Conservation (phyloP, 352 stramenopile species). For the Phytophthora pistaciae region DNA sequence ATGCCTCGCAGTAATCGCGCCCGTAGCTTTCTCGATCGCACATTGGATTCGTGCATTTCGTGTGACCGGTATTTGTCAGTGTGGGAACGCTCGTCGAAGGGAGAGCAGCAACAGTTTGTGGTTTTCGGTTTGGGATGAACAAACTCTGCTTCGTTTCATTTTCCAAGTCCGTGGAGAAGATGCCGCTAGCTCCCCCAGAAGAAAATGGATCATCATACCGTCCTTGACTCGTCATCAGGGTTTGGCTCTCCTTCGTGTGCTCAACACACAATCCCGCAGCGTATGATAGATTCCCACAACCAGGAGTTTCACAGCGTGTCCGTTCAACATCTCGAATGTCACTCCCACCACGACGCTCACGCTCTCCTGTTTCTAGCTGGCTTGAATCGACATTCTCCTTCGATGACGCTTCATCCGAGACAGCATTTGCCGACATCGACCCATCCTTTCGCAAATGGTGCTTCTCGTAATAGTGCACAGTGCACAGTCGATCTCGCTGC, state of each 20-base stretch:
- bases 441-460: constrained; percentile 54
- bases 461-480: constrained; percentile 84
- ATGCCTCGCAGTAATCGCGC: constrained; percentile 67
- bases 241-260: constrained; percentile 54
- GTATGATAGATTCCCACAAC: constrained; percentile 58
- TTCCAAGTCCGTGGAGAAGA: constrained; percentile 22
- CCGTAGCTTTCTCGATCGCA: constrained; percentile 65
- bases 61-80: constrained; percentile 7
- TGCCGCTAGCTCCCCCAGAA: constrained; percentile 4
- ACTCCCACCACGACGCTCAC: constrained; percentile 11
- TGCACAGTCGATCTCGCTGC: constrained; percentile 86
- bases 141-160: constrained; percentile 42
- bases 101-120: constrained; percentile 12
- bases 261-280: constrained; percentile 58
- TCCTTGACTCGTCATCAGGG: constrained; percentile 12
- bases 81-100: constrained; percentile 25
- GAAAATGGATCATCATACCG: constrained; percentile 22
- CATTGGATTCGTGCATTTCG: constrained; percentile 67
- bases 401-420: background rate
- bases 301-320: constrained; percentile 38
- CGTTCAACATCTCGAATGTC: constrained; percentile 42
- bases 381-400: constrained; percentile 17
- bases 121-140: constrained; percentile 31
- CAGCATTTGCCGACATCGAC: background rate
- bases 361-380: constrained; percentile 5